Base-by-base conservation (phyloP, 2,329 filamentous ascomycete species). In the Phaeomoniella chlamydospora region DNA sequence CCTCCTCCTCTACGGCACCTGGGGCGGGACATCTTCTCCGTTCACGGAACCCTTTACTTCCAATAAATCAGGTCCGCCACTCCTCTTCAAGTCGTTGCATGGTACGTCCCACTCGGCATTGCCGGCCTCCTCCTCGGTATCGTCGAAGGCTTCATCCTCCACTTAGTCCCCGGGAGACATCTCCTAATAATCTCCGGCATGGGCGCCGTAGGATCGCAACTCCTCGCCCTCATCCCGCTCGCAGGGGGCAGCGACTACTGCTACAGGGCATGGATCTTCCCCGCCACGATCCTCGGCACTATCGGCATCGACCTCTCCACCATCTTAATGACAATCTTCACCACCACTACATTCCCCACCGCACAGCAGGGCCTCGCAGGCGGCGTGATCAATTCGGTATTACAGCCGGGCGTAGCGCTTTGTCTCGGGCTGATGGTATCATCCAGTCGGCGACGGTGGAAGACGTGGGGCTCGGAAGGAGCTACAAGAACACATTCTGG, bases 241-340 rank as follows among this genome's bases (percentile, higher is more conserved):
- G 57, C 62, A 2, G 66, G 62, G 0, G 22, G 22, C 6, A n/a
- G 22, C 6, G 68, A 61, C 31, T 80, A 80, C 62, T 88, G 61
- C 31, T 80, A 80, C 62, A 87, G 81, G 82, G 70, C 76, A 0
- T 86, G 71, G 48, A 65, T 83, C 15, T 84, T 87, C 48, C 77
- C 80, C 29, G 40, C 57, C 2, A 68, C 65, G 61, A 56, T 70
- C 3, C 72, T 74, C 42, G 69, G 68, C 10, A 87, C 81, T 0
- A 62, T 86, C 19, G 80, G 77, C 13, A 74, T 86, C 40, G 82
- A 88, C 48, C 74, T 86, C 37, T 74, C 74, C 4, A 86, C 78
- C 57, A 84, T 79, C 49, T 70, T 86, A 1, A 72, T 76, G 13
- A 86, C 80, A 47, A 70, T 87, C 40, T 87, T 82, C 55, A 80